These are phyloP conservation scores for Lyophyllum atratum DNA, from an alignment of 768 basidiomycete genomes.

Conservation along the genomic window DNA sequence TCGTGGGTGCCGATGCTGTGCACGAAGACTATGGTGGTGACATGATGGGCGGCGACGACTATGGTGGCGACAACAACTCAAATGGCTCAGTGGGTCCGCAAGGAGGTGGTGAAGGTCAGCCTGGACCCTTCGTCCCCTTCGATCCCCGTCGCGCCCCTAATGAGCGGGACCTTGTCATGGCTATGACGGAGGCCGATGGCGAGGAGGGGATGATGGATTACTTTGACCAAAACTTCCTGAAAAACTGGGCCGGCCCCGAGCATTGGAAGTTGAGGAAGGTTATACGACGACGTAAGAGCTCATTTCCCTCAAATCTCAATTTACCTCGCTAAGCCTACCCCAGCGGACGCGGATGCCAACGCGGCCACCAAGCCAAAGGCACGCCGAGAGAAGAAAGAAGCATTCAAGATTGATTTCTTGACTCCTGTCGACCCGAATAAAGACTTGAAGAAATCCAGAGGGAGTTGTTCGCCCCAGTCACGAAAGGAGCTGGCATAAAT, in stretches of 20 bases:
- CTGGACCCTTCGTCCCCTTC: conserved; percentile 70
- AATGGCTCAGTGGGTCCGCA: conserved; percentile 48
- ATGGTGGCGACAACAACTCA: conserved; percentile 41
- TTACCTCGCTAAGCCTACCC: background rate
- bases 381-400: conserved; percentile 73
- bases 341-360: conserved; percentile 41
- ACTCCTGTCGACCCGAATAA: conserved; percentile 57
- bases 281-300: conserved; percentile 71
- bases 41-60: conserved; percentile 33
- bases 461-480: conserved; percentile 77
- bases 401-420: conserved; percentile 81
- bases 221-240: conserved; percentile 83
- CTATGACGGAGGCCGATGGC: conserved; percentile 68
- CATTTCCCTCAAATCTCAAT: conserved; percentile 1
- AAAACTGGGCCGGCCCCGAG: conserved; percentile 99
- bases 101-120: conserved; percentile 40
- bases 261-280: conserved; percentile 94
- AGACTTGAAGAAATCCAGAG: conserved; percentile 62
- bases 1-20: conserved; percentile 54
- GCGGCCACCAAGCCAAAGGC: conserved; percentile 52
- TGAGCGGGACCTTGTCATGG: conserved; percentile 82
- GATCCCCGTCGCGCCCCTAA: conserved; percentile 81
- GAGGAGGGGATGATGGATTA: conserved; percentile 77
- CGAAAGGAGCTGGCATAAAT: conserved; percentile 69
- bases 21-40: conserved; percentile 31